Evolutionary conservation across 1,284 basidiomycete genomes (phyloP).

Genomic region (Naganishia albida): DNA sequence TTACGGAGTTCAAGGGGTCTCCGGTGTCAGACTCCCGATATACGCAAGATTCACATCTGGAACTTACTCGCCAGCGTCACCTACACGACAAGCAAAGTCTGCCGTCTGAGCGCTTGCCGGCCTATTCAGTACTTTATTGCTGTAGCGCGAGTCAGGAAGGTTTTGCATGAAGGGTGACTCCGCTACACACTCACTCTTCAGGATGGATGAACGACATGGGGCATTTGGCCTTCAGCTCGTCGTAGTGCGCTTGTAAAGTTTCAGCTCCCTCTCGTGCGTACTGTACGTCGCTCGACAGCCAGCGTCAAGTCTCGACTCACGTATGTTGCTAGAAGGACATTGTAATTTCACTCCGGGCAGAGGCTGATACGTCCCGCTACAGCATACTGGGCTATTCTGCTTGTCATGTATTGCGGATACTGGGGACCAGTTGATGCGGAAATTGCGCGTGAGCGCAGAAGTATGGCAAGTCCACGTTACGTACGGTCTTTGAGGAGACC

Average conservation of each 20-base stretch:
- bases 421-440: not conserved
- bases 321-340: constrained; percentile 4
- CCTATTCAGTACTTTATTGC: not conserved
- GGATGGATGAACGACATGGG: constrained; percentile 1
- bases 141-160: not conserved
- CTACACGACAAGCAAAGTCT: not conserved
- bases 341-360: not conserved
- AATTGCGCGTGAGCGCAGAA: not conserved
- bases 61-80: constrained; percentile 1
- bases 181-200: constrained; percentile 9
- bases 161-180: not conserved
- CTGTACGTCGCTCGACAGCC: not conserved
- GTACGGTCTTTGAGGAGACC: not conserved
- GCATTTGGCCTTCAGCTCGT: constrained; percentile 1
- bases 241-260: not conserved
- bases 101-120: not conserved
- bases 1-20: too few relatives aligned
- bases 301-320: not conserved
- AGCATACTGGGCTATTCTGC: constrained; percentile 14
- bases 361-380: constrained; percentile 1
- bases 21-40: too few relatives aligned
- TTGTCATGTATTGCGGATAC: not conserved
- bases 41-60: not conserved
- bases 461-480: too few relatives aligned
- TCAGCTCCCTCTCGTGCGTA: not conserved